Evolutionary conservation across 2,329 filamentous ascomycete genomes (phyloP).

Genomic region (Diplodia corticola): DNA sequence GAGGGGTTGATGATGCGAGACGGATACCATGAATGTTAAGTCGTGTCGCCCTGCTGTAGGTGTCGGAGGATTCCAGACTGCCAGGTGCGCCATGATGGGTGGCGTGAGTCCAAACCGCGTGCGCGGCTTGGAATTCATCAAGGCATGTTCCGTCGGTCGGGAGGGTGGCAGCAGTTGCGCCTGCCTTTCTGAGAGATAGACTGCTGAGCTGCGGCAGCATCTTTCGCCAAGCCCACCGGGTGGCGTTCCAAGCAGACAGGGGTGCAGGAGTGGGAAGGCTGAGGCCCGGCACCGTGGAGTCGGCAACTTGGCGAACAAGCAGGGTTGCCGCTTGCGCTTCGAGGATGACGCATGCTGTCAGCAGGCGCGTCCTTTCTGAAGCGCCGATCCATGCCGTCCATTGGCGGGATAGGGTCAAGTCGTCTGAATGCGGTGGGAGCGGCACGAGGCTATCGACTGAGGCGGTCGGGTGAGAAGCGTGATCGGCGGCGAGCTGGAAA

Average conservation of each 20-base stretch:
- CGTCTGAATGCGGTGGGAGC: conserved; percentile 23
- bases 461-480: conserved; percentile 13
- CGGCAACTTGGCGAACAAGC: conserved; percentile 10
- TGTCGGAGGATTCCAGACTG: not conserved
- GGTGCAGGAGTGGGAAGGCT: conserved; percentile 42
- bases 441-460: conserved; percentile 14
- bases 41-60: conserved; percentile 7
- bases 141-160: conserved; percentile 6
- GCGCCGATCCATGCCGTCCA: conserved; percentile 40
- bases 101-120: not conserved
- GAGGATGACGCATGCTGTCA: conserved; percentile 46
- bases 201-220: conserved; percentile 6
- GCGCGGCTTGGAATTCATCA: conserved; percentile 13
- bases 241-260: conserved; percentile 41
- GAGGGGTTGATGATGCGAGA: conserved; percentile 27
- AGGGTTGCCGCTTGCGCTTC: conserved; percentile 37
- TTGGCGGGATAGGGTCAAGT: conserved; percentile 29
- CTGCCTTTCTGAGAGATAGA: conserved; percentile 25
- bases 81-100: not conserved
- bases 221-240: conserved; percentile 4
- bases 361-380: conserved; percentile 38
- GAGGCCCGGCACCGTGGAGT: conserved; percentile 26
- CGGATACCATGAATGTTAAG: conserved; percentile 1
- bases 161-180: not conserved
- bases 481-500: conserved; percentile 6